Evolutionary conservation across 495 filamentous ascomycete genomes (phyloP), one percentile per base, ranked within the genome.

Genomic region (Aspergillus nanangensis): DNA sequence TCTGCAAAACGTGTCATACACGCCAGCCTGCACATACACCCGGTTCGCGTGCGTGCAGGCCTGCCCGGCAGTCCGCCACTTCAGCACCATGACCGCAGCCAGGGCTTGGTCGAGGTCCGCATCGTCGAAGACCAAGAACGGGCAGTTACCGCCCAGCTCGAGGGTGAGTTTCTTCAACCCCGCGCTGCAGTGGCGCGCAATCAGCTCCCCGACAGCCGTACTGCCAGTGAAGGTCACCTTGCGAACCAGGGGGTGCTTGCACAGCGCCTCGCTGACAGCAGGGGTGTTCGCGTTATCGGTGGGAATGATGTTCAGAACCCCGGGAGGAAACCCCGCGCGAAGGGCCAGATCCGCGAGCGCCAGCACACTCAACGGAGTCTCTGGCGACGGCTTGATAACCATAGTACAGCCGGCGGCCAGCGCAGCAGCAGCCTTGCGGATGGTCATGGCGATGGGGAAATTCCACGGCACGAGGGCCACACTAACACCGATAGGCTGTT

Each of bases 211-310:
- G 8, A 79, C 69, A 23, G 61, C 38, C 1, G 76, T 79, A 38
- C 69, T 75, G 31, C 83, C 83, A 5, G 83, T 87, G 58, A 87
- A 87, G 8, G 77, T 77, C 42, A 85, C 67, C 56, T 87, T 87
- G 44, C 74, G 74, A 5, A 87, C 74, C 1, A 70, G 60, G 0
- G 68, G 60, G 37, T 77, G 76, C 7, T 70, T 64, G 41, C 80
- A 83, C n/a, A 86, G 61, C 1, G 76, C 69, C 41, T 76, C 67
- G 41, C 76, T 76, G 14, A 84, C 65, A 11, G 66, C 57, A 14
- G 78, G 72, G 1, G 78, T 81, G 43, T 81, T 81, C 3, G 72
- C 64, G n/a, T 81, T 54, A 20, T 63, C 62, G 1, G 79, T 78
- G 0, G 80, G 77, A 23, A 85, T 52, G 23, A 83, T 67, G 56